Base-by-base conservation (phyloP, 192 early-diverging fungal genomes). In the Funneliformis mosseae region DNA sequence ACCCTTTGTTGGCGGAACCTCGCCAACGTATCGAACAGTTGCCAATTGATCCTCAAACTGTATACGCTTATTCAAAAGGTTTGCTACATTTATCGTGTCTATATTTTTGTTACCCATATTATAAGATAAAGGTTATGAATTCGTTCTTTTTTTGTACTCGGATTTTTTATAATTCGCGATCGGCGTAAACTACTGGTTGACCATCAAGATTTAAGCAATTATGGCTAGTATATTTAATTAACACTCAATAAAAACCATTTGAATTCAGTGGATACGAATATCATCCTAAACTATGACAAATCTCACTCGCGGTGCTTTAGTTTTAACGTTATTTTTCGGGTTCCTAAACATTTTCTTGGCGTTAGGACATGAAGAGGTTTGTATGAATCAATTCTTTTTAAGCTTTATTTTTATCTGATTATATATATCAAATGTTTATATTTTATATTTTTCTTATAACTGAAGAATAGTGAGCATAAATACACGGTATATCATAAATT, bases 1-100 rank as follows among this genome's bases (percentile, higher is more conserved):
- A 45, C 88, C 87, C 12, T 81, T 82, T 27, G 88, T 87, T 10
- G 73, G 61, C 4, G 83, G 70, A 10, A 90, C 84, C 4, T 82
- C 64, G 18, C 90, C 90, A 77, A 88, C 81, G 59, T 84, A 91
- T 62, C 85, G 84, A 21, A 91, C 75, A 0, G 90, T 91, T 0
- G 87, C 89, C 3, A 80, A 55, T 67, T 82, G 66, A 41, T 83
- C 39, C 12, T 83, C 87, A 4, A 85, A 59, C 72, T 87, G 88
- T 33, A 91, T 83, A 18, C 90, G 85, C 33, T 83, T 78, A 28
- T 77, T 77, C 14, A 75, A 60, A 45, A 73, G 18, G 16, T 11
- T 55, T 55, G 18, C 50, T 55, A 55, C 1, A 6, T 1, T 6
- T 21, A 55, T 55, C 50, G 50, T 18, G 18, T 55, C 18, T 1